phyloP scores from a whole-genome alignment of 345 rosid genomes.

The Kernera saxatilis region DNA sequence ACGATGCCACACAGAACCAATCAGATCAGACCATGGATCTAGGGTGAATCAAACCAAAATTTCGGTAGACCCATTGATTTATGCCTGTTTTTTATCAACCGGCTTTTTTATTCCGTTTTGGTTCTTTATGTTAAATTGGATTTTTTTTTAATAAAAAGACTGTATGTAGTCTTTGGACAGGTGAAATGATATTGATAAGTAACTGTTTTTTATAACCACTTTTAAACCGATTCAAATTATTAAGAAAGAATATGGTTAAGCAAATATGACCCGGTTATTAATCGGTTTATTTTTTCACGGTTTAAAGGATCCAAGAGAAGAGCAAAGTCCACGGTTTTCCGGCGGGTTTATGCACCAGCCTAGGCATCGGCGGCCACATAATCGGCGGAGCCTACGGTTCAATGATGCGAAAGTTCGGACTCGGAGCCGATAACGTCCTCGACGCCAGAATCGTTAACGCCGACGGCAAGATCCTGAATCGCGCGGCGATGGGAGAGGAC shows the following conservation, averaged over 20 bases:
- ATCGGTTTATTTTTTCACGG: background rate
- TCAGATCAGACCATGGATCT: background rate
- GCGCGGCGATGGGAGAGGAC: constrained; percentile 68
- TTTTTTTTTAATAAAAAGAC: background rate
- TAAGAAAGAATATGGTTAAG: background rate
- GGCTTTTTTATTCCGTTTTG: background rate
- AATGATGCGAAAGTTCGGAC: constrained; percentile 76
- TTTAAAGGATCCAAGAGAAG: constrained; percentile 49
- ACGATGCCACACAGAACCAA: background rate
- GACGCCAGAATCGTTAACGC: constrained; percentile 62
- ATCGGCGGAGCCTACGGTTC: constrained; percentile 67
- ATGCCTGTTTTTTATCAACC: background rate
- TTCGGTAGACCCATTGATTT: background rate
- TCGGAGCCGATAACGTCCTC: constrained; percentile 69
- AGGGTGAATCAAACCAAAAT: background rate
- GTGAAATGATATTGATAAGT: background rate
- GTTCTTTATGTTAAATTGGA: background rate
- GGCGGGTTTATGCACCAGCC: constrained; percentile 61
- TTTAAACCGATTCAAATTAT: background rate
- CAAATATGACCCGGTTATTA: background rate
- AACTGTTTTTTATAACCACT: background rate
- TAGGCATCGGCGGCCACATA: constrained; percentile 65
- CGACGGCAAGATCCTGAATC: constrained; percentile 48
- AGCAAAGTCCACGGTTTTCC: constrained; percentile 63
- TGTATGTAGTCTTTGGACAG: background rate